Conservation (phyloP, 2,329 filamentous ascomycete species). For the Neurospora sp. region DNA sequence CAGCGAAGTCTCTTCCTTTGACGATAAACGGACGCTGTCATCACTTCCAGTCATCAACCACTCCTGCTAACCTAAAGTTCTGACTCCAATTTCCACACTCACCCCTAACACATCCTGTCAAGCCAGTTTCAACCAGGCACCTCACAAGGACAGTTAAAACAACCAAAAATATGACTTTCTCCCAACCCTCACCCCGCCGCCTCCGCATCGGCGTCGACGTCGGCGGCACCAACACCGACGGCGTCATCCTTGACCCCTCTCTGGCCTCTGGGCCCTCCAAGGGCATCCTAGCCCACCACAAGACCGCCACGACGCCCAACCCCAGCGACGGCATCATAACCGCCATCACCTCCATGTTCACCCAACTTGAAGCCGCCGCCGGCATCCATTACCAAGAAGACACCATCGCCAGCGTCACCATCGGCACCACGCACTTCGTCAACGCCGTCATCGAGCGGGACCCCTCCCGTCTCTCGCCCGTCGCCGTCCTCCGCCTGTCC, state of each 20-base stretch:
- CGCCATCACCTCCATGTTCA: slow-evolving; percentile 34
- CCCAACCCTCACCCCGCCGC: background rate
- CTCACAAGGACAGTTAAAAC: no score
- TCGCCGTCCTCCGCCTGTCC: slow-evolving; percentile 45
- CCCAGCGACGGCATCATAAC: slow-evolving; percentile 36
- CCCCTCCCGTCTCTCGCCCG: slow-evolving; percentile 33
- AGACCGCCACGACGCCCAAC: slow-evolving; percentile 37
- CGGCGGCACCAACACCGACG: slow-evolving; percentile 44
- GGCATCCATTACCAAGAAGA: slow-evolving; percentile 24
- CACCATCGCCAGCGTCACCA: slow-evolving; percentile 36
- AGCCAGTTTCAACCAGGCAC: no score
- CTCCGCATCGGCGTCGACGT: slow-evolving; percentile 37
- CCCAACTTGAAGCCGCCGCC: background rate
- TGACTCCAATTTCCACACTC: background rate
- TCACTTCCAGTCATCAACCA: background rate
- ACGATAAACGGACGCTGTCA: background rate
- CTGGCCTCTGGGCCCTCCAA: slow-evolving; percentile 21
- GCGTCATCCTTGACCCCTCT: slow-evolving; percentile 37
- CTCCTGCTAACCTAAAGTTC: background rate
- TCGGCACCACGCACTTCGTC: slow-evolving; percentile 48
- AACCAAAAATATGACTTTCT: background rate
- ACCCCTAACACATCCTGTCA: no score
- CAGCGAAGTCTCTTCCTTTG: background rate
- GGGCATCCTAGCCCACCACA: slow-evolving; percentile 39
- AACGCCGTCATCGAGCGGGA: slow-evolving; percentile 49